Conservation (phyloP, 2,329 filamentous ascomycete genomes). For the Corinectria fuckeliana region DNA sequence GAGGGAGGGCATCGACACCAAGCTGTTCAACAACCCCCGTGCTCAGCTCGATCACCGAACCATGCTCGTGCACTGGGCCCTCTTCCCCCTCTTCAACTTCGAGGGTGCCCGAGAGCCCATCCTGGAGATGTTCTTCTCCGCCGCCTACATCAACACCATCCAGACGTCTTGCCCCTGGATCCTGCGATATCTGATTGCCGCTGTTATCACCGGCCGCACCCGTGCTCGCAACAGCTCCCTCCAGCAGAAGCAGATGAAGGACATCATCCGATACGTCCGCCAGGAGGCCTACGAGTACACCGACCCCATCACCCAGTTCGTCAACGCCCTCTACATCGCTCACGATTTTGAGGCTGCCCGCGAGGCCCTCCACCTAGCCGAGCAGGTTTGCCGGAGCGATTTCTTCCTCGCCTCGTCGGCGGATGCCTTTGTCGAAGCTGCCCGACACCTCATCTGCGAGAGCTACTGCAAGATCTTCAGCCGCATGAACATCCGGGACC, state of each 20-base stretch:
- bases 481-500: constrained; percentile 96
- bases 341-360: constrained; percentile 87
- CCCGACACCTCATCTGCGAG: constrained; percentile 96
- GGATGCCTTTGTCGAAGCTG: constrained; percentile 91
- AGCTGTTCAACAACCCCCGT: constrained; percentile 94
- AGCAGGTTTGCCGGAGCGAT: constrained; percentile 89
- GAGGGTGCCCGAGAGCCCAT: constrained; percentile 88
- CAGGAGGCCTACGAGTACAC: constrained; percentile 98
- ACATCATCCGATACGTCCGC: constrained; percentile 91
- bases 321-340: constrained; percentile 93
- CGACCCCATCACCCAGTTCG: constrained; percentile 94
- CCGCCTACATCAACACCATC: constrained; percentile 98
- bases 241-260: constrained; percentile 99
- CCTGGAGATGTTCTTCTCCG: constrained; percentile 96
- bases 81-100: constrained; percentile 99
- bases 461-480: constrained; percentile 99
- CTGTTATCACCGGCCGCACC: constrained; percentile 91
- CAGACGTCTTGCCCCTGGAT: constrained; percentile 98
- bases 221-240: constrained; percentile 80
- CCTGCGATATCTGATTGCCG: constrained; percentile 89
- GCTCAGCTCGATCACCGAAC: constrained; percentile 96
- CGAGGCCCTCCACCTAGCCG: constrained; percentile 86
- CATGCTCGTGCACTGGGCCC: constrained; percentile 97
- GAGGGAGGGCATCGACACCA: constrained; percentile 89
- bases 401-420: constrained; percentile 91